Conservation (phyloP, 75 land plant species). For the Cryptomeria japonica region DNA sequence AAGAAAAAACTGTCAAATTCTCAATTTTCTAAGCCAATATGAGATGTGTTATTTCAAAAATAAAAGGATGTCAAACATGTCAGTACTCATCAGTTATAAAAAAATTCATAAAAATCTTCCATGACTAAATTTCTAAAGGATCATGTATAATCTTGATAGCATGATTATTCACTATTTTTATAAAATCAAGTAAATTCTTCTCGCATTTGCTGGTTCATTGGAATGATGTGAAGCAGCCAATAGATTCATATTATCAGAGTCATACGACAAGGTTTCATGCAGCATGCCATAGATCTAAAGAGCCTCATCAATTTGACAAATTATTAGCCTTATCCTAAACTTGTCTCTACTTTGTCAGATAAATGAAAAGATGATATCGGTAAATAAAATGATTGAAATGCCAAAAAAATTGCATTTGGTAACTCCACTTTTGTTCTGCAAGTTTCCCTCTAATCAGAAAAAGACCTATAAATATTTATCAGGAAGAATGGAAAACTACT, state of each 20-base stretch:
- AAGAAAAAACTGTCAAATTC: neutral
- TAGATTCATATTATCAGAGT: slow-evolving; percentile 2
- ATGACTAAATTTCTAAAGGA: neutral
- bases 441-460: neutral
- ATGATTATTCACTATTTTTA: neutral
- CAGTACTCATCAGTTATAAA: neutral
- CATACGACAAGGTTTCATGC: neutral
- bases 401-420: neutral
- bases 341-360: neutral
- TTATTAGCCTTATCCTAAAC: neutral
- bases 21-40: neutral
- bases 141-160: neutral
- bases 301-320: neutral
- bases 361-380: neutral
- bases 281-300: neutral
- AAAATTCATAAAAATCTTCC: neutral
- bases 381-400: neutral
- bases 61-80: neutral
- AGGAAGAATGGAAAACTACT: neutral
- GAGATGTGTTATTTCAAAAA: neutral
- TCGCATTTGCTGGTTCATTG: neutral
- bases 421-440: neutral
- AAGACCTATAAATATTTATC: neutral
- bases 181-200: neutral
- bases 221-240: neutral